Evolutionary conservation across 371 early-diverging fungal species (phyloP).

Genomic region (Entomophthora muscae): DNA sequence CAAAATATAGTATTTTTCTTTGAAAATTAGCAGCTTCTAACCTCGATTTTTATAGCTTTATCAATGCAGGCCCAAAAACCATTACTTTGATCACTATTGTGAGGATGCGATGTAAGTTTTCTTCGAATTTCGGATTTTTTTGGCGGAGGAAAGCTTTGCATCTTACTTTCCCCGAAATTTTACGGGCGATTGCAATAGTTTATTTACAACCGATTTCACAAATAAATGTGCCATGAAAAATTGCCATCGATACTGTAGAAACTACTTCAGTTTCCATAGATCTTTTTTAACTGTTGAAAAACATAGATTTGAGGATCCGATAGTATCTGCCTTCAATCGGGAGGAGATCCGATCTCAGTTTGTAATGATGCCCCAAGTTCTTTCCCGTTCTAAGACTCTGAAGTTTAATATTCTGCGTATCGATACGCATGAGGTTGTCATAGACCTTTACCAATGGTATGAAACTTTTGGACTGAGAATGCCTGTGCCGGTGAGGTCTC

Average conservation of each 20-base stretch:
- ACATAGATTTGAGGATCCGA: slow-evolving; percentile 1
- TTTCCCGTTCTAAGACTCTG: not conserved
- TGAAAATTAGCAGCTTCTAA: no score
- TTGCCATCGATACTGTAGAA: no score
- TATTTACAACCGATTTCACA: no score
- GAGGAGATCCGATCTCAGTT: not conserved
- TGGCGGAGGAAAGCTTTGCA: no score
- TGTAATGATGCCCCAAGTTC: not conserved
- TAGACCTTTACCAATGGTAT: not conserved
- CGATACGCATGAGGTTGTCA: not conserved
- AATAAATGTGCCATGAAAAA: no score
- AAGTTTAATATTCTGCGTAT: not conserved
- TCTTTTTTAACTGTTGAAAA: not conserved
- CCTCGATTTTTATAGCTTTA: no score
- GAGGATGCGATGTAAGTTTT: not conserved
- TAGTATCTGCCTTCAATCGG: not conserved
- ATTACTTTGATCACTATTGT: not conserved
- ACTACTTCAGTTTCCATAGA: not conserved
- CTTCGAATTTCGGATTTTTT: no score
- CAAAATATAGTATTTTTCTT: no score
- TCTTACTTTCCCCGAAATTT: no score
- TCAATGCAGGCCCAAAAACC: not conserved
- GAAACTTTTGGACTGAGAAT: not conserved
- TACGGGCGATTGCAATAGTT: no score
- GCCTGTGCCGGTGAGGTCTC: not conserved